Evolutionary conservation across 1,284 basidiomycete genomes (phyloP).

Genomic region (Vanrija sp.): DNA sequence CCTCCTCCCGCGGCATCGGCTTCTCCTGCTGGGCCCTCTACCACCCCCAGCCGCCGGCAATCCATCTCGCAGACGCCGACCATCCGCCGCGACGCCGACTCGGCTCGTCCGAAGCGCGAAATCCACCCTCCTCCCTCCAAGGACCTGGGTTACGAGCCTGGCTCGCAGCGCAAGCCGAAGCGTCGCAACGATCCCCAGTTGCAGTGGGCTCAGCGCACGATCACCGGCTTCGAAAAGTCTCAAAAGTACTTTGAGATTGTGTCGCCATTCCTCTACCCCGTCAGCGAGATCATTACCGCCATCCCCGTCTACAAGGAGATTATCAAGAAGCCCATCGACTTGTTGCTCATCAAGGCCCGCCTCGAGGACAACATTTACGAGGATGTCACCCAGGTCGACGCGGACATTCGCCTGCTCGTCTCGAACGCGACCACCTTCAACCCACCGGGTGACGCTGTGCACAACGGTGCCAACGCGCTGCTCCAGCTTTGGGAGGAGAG

Average conservation of each 20-base stretch:
- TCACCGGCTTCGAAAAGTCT: conserved; percentile 68
- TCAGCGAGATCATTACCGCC: conserved; percentile 63
- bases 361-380: conserved; percentile 72
- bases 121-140: conserved; percentile 92
- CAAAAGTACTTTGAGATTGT: conserved; percentile 73
- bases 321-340: conserved; percentile 92
- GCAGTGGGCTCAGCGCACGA: conserved; percentile 65
- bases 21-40: conserved; percentile 19
- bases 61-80: conserved; percentile 44
- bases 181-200: conserved; percentile 76
- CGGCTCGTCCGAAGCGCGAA: conserved; percentile 87
- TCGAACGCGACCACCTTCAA: conserved; percentile 92
- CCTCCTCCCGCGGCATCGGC: conserved; percentile 20
- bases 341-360: conserved; percentile 80
- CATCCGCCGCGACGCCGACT: conserved; percentile 51
- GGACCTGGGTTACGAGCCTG: conserved; percentile 77
- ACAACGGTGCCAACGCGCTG: conserved; percentile 73
- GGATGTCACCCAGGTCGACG: conserved; percentile 71
- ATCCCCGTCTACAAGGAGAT: conserved; percentile 82
- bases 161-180: conserved; percentile 49
- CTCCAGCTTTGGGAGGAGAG: conserved; percentile 86
- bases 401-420: conserved; percentile 91
- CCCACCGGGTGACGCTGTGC: conserved; percentile 78
- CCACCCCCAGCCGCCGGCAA: conserved; percentile 23
- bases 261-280: conserved; percentile 86